These are phyloP conservation scores for Fennellomyces sp. DNA, from an alignment of 371 early-diverging fungal genomes.

Conservation along the genomic window DNA sequence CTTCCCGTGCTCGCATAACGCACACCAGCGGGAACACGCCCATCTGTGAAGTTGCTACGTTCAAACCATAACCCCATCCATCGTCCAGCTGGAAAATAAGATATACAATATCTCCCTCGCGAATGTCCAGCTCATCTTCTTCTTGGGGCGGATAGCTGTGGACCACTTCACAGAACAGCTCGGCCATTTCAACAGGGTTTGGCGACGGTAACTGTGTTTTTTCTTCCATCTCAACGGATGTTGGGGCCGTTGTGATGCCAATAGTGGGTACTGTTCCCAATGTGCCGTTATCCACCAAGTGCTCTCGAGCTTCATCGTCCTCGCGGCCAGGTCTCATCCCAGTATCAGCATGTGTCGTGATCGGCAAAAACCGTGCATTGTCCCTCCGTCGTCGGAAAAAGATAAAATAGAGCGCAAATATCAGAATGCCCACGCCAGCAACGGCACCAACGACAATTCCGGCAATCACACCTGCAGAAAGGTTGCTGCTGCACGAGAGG, in stretches of 20 bases:
- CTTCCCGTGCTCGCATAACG: slow-evolving; percentile 37
- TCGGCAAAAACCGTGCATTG: not conserved
- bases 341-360: not conserved
- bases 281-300: not conserved
- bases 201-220: slow-evolving; percentile 11
- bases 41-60: slow-evolving; percentile 56
- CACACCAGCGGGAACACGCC: slow-evolving; percentile 75
- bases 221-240: slow-evolving; percentile 3
- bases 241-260: not conserved
- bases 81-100: slow-evolving; percentile 61
- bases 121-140: slow-evolving; percentile 66
- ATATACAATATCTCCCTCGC: slow-evolving; percentile 62
- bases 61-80: slow-evolving; percentile 73
- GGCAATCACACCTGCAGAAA: slow-evolving; percentile 32
- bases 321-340: not conserved
- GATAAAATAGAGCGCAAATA: slow-evolving; percentile 1
- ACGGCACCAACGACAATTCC: slow-evolving; percentile 28
- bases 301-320: not conserved
- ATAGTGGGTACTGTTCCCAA: not conserved
- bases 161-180: slow-evolving; percentile 29
- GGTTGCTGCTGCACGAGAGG: slow-evolving; percentile 1
- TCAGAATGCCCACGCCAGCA: slow-evolving; percentile 4
- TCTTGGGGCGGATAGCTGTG: slow-evolving; percentile 52
- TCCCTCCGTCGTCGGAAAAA: slow-evolving; percentile 8
- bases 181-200: slow-evolving; percentile 14